Evolutionary conservation across 805 yeast genomes (phyloP), one percentile per base, ranked within the genome.

Genomic region (Saccharomycopsis olivae): DNA sequence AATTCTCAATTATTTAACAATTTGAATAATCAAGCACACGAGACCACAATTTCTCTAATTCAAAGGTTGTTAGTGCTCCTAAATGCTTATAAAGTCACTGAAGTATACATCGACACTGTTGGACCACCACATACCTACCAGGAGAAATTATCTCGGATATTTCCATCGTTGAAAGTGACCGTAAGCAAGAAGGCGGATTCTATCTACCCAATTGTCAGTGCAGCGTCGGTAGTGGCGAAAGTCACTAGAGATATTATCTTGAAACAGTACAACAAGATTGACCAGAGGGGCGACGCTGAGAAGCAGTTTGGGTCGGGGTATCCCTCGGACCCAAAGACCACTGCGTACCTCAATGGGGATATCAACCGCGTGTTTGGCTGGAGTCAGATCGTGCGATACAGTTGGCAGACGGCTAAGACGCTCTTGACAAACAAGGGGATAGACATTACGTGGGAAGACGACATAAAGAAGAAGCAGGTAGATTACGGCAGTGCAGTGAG

Each of bases 111-210:
- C 4, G 99, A 92, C 56, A 92, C 99, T 0, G 98, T 92, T 31
- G 99, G 99, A 0, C 96, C 97, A 1, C 97, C 98, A 11, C 71
- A 60, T 1, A 64, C 79, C 27, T 92, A 92, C 56, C 94, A 83
- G 53, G 71, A 68, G 29, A 92, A 89, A 57, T 64, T 92, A 36
- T 69, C 73, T 42, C 58, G 57, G 20, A 59, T 71, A 41, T 92
- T 92, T 53, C 96, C 96, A 0, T 58, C 54, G 0, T 60, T 83
- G 17, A 70, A 69, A 44, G 70, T 92, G 21, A 80, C 86, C 0
- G 98, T 92, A 5, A 74, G 95, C 6, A 92, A 92, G 54, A 92
- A 92, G 55, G 98, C 98, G 0, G 99, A 92, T 62, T 77, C 96
- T 15, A 55, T 86, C 15, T 92, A 69, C 55, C 96, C 97, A 1